Evolutionary conservation across 495 filamentous ascomycete genomes (phyloP).

Genomic region (Penicillium roqueforti): DNA sequence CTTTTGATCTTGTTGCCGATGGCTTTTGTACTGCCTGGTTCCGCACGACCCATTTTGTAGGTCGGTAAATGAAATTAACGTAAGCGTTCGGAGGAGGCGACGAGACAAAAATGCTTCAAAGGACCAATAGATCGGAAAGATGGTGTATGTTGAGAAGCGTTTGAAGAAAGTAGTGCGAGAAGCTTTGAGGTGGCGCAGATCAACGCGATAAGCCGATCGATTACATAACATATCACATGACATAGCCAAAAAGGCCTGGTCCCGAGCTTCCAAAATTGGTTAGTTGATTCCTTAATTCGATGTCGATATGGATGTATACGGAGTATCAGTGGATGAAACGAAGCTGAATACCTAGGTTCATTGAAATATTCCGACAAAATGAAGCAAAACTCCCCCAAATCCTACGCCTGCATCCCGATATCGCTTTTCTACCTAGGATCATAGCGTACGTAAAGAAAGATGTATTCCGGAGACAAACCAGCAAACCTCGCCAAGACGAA

Average conservation of each 20-base stretch:
- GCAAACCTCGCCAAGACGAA: slow-evolving; percentile 8
- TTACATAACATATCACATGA: neutral
- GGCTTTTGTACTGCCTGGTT: slow-evolving; percentile 81
- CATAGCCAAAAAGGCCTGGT: neutral
- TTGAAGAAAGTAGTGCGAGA: neutral
- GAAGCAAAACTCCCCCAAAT: slow-evolving; percentile 24
- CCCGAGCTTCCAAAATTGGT: neutral
- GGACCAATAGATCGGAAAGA: neutral
- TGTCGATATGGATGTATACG: neutral
- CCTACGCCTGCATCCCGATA: slow-evolving; percentile 21
- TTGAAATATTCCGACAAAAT: slow-evolving; percentile 2
- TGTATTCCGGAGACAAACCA: slow-evolving; percentile 1
- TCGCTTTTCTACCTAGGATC: slow-evolving; percentile 25
- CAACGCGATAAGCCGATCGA: neutral
- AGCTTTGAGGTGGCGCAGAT: neutral
- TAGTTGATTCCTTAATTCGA: neutral
- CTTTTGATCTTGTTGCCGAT: slow-evolving; percentile 81
- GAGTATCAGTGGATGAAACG: neutral
- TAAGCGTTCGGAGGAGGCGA: neutral
- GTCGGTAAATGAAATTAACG: neutral
- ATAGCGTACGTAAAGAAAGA: slow-evolving; percentile 21
- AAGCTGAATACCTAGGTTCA: neutral
- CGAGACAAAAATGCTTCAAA: neutral
- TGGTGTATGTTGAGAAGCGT: neutral
- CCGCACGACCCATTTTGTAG: slow-evolving; percentile 82